Conservation (phyloP, 1,139 yeast species). For the Candida tetrigidarum region DNA sequence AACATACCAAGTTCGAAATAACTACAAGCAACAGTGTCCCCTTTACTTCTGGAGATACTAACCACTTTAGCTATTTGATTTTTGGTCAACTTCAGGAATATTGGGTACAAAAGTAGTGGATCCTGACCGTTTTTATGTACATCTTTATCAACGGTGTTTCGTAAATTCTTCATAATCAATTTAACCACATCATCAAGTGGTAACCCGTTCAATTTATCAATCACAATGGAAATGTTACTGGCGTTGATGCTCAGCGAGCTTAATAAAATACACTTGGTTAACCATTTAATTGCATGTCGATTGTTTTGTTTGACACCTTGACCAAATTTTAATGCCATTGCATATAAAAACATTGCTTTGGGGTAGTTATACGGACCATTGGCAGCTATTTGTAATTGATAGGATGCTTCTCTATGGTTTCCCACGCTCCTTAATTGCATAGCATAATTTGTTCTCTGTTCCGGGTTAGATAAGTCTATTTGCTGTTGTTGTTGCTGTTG, state of each 20-base stretch:
- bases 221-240: slow-evolving; percentile 11
- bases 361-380: slow-evolving; percentile 59
- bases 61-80: slow-evolving; percentile 32
- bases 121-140: slow-evolving; percentile 30
- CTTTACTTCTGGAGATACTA: slow-evolving; percentile 29
- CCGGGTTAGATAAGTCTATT: slow-evolving; percentile 22
- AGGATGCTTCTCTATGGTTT: slow-evolving; percentile 68
- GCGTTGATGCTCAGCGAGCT: slow-evolving; percentile 11
- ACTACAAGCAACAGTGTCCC: slow-evolving; percentile 35
- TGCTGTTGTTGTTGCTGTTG: slow-evolving; percentile 9
- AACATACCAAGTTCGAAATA: slow-evolving; percentile 65
- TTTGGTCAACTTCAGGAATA: slow-evolving; percentile 30
- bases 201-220: slow-evolving; percentile 31
- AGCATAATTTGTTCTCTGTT: slow-evolving; percentile 55
- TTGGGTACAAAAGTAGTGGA: slow-evolving; percentile 29
- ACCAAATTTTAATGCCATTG: slow-evolving; percentile 70
- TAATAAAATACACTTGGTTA: slow-evolving; percentile 45
- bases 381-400: slow-evolving; percentile 68
- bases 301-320: slow-evolving; percentile 71
- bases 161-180: slow-evolving; percentile 29
- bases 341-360: slow-evolving; percentile 71
- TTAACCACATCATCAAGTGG: slow-evolving; percentile 35
- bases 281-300: slow-evolving; percentile 61
- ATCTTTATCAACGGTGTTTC: slow-evolving; percentile 19
- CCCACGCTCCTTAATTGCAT: slow-evolving; percentile 59